Conservation (phyloP, 176 grass and related monocot species). For the Eragrostis nindensis region DNA sequence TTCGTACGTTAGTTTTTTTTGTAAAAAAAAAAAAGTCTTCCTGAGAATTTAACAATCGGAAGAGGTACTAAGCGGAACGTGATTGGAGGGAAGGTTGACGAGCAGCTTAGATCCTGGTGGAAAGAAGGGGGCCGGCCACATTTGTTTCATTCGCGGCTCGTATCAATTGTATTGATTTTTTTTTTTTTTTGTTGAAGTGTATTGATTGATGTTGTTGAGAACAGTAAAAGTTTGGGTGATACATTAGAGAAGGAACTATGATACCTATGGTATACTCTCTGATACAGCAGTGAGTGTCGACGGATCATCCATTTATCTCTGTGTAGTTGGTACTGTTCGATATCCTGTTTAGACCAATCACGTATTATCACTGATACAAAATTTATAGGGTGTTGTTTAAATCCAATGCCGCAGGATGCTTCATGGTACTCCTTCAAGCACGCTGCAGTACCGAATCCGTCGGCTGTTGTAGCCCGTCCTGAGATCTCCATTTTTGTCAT, state of each 20-base stretch:
- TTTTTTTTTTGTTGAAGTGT: neutral
- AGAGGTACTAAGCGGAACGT: neutral
- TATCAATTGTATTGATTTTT: neutral
- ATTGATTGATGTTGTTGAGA: too few relatives aligned
- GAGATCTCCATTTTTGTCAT: neutral
- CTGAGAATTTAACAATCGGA: neutral
- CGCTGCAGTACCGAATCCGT: too few relatives aligned
- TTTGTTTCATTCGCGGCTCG: slow-evolving; percentile 20
- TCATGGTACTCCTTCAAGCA: too few relatives aligned
- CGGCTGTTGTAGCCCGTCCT: neutral
- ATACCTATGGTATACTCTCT: neutral
- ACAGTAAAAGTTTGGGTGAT: neutral
- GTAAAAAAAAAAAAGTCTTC: neutral
- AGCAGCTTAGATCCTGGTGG: neutral
- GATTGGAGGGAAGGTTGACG: neutral
- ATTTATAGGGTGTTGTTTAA: too few relatives aligned
- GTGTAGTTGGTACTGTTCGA: too few relatives aligned
- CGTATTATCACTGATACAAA: too few relatives aligned
- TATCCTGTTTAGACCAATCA: too few relatives aligned
- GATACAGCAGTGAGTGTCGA: neutral
- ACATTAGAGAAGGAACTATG: neutral
- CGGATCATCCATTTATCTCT: too few relatives aligned
- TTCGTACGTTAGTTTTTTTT: neutral
- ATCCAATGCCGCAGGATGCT: too few relatives aligned
- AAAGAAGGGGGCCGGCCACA: neutral